Conservation (phyloP, 1,139 yeast species). For the Martiniozyma asiatica region DNA sequence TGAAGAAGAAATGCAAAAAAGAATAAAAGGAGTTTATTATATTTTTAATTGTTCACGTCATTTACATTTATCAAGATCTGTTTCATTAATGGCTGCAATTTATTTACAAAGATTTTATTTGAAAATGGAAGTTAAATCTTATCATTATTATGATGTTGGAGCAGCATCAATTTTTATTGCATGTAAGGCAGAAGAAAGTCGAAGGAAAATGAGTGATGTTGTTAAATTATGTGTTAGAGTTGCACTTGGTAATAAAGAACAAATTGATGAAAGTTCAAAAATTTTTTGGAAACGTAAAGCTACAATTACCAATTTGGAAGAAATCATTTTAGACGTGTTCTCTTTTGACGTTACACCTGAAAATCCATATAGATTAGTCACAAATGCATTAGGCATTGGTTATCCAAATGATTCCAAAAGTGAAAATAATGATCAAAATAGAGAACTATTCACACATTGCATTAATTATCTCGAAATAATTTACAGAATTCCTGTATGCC, state of each 20-base stretch:
- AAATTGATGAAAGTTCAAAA: constrained; percentile 33
- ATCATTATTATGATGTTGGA: constrained; percentile 33
- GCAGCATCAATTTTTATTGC: constrained; percentile 40
- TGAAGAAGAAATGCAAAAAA: constrained; percentile 28
- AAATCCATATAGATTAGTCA: constrained; percentile 28
- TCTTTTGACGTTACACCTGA: constrained; percentile 37
- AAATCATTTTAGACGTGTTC: constrained; percentile 32
- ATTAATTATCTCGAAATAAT: constrained; percentile 18
- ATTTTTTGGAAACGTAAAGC: constrained; percentile 42
- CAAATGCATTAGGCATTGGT: constrained; percentile 14
- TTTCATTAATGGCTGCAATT: constrained; percentile 36
- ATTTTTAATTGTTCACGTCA: constrained; percentile 31
- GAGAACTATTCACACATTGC: constrained; percentile 14
- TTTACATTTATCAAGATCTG: constrained; percentile 33
- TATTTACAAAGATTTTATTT: constrained; percentile 40
- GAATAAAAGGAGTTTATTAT: constrained; percentile 36
- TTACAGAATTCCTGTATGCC: constrained; percentile 18
- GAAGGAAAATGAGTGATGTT: constrained; percentile 34
- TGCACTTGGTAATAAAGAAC: constrained; percentile 28
- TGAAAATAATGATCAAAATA: constrained; percentile 5
- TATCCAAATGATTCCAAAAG: constrained; percentile 8
- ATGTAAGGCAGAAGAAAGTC: constrained; percentile 39
- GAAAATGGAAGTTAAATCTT: constrained; percentile 28
- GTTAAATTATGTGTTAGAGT: constrained; percentile 33
- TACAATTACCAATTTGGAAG: constrained; percentile 31